These are phyloP conservation scores for Hydrangea macrophylla DNA, from an alignment of 148 eudicot genomes.

Conservation along the genomic window DNA sequence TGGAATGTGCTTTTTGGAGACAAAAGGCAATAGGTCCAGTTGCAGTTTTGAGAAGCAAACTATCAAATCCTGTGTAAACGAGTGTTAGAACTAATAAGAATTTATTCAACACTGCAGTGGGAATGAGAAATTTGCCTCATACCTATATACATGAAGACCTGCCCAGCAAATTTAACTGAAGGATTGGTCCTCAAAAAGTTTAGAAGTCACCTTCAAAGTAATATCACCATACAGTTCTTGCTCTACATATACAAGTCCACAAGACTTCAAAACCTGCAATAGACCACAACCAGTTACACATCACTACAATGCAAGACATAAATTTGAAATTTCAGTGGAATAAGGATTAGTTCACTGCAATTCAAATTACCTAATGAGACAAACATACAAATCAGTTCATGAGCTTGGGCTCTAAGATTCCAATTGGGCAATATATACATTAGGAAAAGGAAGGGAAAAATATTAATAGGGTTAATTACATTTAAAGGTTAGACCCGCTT, in stretches of 20 bases:
- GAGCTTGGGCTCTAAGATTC: no score
- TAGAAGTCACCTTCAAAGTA: conserved; percentile 45
- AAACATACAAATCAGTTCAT: conserved; percentile 1
- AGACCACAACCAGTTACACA: not conserved
- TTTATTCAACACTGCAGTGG: not conserved
- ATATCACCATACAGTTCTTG: conserved; percentile 80
- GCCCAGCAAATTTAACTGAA: conserved; percentile 19
- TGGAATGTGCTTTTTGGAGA: no score
- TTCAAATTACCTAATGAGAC: not conserved
- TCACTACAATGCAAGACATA: not conserved
- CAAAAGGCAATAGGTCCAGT: no score
- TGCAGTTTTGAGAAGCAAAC: no score
- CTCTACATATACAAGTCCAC: conserved; percentile 48
- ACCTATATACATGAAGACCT: conserved; percentile 19
- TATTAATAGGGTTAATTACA: no score
- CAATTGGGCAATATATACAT: no score
- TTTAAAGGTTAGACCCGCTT: no score
- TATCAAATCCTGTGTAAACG: no score
- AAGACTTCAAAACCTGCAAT: conserved; percentile 56
- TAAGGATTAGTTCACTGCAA: not conserved
- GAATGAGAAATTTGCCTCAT: conserved; percentile 1
- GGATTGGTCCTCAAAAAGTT: conserved; percentile 33
- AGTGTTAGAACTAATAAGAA: not conserved
- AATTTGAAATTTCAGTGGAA: not conserved
- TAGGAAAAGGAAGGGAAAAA: no score